Evolutionary conservation across 2,329 filamentous ascomycete genomes (phyloP).

Genomic region (Massarina eburnea): DNA sequence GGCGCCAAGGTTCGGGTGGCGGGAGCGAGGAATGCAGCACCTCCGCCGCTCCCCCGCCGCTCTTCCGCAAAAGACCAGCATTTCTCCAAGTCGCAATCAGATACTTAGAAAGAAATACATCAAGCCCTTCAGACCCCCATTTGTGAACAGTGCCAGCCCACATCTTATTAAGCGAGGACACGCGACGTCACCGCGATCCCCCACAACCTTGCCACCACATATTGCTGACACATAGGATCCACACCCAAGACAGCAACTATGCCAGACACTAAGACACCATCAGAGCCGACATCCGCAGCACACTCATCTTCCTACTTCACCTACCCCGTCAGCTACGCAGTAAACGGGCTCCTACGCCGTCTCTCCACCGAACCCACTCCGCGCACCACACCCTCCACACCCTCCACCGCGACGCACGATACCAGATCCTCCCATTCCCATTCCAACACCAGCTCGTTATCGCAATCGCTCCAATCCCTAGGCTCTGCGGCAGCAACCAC

Average conservation of each 20-base stretch:
- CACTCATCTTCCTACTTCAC: slow-evolving; percentile 49
- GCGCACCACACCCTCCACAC: slow-evolving; percentile 10
- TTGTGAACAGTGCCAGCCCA: background rate
- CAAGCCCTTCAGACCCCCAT: background rate
- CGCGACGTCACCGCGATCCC: slow-evolving; percentile 5
- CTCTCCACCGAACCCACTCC: slow-evolving; percentile 47
- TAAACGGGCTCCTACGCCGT: slow-evolving; percentile 50
- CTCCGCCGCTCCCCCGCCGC: background rate
- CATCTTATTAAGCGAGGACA: background rate
- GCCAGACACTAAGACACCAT: slow-evolving; percentile 26
- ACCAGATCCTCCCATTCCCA: slow-evolving; percentile 5
- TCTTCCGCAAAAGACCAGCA: background rate
- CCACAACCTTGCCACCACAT: background rate
- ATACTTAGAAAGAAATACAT: no score
- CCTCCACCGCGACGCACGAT: slow-evolving; percentile 12
- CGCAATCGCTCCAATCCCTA: slow-evolving; percentile 39
- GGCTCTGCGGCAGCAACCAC: background rate
- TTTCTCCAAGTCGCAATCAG: no score
- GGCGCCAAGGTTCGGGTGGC: slow-evolving; percentile 22
- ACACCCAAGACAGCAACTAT: slow-evolving; percentile 19
- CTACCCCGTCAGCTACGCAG: slow-evolving; percentile 52
- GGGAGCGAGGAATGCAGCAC: slow-evolving; percentile 10
- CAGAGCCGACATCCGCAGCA: slow-evolving; percentile 12
- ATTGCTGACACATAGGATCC: background rate
- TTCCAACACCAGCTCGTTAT: slow-evolving; percentile 15